Conservation (phyloP, 345 rosid genomes). For the Barbarea vulgaris region DNA sequence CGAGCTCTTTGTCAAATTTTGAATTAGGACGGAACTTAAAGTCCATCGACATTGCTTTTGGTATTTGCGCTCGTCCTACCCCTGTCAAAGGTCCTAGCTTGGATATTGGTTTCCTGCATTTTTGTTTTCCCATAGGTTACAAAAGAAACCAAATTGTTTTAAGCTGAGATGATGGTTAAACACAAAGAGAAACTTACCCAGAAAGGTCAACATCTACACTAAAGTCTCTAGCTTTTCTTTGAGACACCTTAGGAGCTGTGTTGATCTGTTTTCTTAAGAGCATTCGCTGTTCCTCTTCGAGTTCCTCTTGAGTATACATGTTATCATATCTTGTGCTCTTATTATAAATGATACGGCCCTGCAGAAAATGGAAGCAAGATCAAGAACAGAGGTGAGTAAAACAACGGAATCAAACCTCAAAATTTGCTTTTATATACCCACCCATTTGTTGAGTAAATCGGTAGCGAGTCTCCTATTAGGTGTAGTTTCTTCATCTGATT, state of each 20-base stretch:
- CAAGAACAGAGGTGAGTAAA: slow-evolving; percentile 6
- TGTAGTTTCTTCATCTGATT: slow-evolving; percentile 87
- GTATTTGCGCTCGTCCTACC: slow-evolving; percentile 61
- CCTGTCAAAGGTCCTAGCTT: slow-evolving; percentile 47
- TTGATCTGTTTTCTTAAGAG: slow-evolving; percentile 48
- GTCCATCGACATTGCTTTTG: slow-evolving; percentile 76
- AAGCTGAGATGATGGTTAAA: slow-evolving; percentile 7
- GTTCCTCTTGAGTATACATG: slow-evolving; percentile 66
- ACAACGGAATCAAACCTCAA: not conserved
- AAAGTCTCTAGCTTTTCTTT: slow-evolving; percentile 60
- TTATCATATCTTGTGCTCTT: slow-evolving; percentile 88
- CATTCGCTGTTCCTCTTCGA: slow-evolving; percentile 47
- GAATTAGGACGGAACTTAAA: slow-evolving; percentile 73
- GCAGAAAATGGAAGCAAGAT: not conserved
- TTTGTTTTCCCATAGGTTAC: not conserved
- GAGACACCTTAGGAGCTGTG: slow-evolving; percentile 45
- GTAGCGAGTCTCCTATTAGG: slow-evolving; percentile 77
- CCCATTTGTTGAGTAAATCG: slow-evolving; percentile 85
- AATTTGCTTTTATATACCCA: slow-evolving; percentile 40
- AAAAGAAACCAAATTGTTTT: not conserved
- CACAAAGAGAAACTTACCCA: slow-evolving; percentile 21
- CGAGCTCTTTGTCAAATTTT: slow-evolving; percentile 61
- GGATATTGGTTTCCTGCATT: slow-evolving; percentile 44
- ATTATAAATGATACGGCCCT: slow-evolving; percentile 72
- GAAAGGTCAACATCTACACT: slow-evolving; percentile 65